phyloP scores from a whole-genome alignment of 164 flowering plant species.

The Magnolia kwangsiensis region DNA sequence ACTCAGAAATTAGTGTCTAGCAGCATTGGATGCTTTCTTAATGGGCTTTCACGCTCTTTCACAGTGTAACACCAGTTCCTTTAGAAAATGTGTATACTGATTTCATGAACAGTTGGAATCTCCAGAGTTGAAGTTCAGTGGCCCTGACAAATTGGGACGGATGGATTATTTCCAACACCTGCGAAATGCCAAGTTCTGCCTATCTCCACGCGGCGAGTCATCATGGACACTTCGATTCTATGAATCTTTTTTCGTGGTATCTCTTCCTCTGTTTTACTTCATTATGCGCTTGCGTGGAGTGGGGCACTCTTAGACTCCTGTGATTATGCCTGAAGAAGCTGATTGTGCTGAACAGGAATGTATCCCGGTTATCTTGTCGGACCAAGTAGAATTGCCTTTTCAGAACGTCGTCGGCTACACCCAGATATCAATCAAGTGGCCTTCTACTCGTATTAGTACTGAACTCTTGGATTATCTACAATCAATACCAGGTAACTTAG shows the following conservation, averaged over 20 bases:
- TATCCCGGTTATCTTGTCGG: conserved; percentile 89
- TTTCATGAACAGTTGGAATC: conserved; percentile 84
- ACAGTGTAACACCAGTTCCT: background rate
- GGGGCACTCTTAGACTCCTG: background rate
- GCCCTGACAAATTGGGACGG: conserved; percentile 76
- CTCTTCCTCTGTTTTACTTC: conserved; percentile 13
- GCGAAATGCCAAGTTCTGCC: conserved; percentile 91
- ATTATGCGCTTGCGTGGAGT: background rate
- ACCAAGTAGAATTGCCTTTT: conserved; percentile 86
- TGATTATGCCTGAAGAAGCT: conserved; percentile 1
- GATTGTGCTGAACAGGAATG: conserved; percentile 62
- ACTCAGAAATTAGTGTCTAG: background rate
- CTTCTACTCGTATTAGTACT: conserved; percentile 63
- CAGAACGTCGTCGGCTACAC: conserved; percentile 83
- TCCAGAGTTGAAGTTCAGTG: conserved; percentile 89
- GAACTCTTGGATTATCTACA: conserved; percentile 73
- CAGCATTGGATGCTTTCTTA: background rate
- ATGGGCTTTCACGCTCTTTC: background rate
- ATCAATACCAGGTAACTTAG: conserved; percentile 70
- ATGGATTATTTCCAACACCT: conserved; percentile 78
- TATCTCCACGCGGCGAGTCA: conserved; percentile 98
- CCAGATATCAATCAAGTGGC: conserved; percentile 90
- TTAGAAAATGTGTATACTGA: conserved; percentile 24
- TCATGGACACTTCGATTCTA: conserved; percentile 97
- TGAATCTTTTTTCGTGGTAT: conserved; percentile 91